A percentile compares a stretch with the other conserved stretches of the same genome.
phyloP scores from a whole-genome alignment of 2,329 filamentous ascomycete species.

The Colletotrichum viniferum region DNA sequence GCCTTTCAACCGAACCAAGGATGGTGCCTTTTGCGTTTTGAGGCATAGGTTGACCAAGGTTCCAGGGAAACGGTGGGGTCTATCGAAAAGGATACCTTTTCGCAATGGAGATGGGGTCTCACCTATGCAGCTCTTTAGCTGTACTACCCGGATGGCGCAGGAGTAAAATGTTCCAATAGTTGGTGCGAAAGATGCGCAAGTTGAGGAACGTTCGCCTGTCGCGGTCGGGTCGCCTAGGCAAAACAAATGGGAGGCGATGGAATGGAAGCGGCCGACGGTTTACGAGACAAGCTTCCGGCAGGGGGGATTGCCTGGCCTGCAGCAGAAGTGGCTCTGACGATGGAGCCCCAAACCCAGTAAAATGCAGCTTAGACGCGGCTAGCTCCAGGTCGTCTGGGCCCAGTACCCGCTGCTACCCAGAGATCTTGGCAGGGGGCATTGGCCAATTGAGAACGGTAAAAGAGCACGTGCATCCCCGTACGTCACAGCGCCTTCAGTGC shows the following conservation, averaged over 20 bases:
- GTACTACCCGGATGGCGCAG: neutral
- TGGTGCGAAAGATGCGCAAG: neutral
- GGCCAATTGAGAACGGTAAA: conserved; percentile 11
- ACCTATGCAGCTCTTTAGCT: conserved; percentile 1
- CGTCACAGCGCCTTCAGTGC: conserved; percentile 9
- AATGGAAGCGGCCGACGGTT: conserved; percentile 16
- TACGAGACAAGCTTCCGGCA: conserved; percentile 18
- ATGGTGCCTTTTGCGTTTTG: neutral
- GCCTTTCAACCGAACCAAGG: neutral
- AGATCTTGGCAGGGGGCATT: conserved; percentile 10
- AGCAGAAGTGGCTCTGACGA: neutral
- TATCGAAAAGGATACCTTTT: neutral
- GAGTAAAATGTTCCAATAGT: neutral
- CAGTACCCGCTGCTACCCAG: conserved; percentile 4
- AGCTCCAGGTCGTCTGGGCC: neutral
- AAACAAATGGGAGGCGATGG: conserved; percentile 15
- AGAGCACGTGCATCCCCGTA: conserved; percentile 12
- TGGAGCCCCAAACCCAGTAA: neutral
- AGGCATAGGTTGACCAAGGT: neutral
- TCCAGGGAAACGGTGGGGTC: neutral
- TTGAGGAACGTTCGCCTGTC: conserved; percentile 4
- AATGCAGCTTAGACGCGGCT: neutral
- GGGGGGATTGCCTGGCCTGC: neutral
- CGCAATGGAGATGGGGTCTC: neutral
- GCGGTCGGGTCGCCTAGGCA: conserved; percentile 11